phyloP scores from a whole-genome alignment of 208 protist species.

The Leishmania aethiopica region DNA sequence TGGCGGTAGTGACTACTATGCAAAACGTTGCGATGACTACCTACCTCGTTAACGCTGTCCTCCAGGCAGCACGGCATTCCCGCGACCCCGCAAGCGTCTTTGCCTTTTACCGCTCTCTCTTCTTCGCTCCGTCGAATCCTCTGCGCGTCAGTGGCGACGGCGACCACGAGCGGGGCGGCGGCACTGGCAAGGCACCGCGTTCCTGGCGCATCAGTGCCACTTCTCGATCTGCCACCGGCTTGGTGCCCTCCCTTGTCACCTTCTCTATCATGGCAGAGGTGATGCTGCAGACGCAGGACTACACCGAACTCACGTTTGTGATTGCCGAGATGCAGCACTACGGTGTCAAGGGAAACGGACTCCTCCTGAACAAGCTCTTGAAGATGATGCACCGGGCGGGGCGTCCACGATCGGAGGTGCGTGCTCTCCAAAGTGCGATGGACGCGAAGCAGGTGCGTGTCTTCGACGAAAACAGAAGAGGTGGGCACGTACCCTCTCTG shows the following conservation, averaged over 20 bases:
- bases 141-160: constrained; percentile 8
- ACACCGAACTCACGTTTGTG: constrained; percentile 58
- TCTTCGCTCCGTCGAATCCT: constrained; percentile 23
- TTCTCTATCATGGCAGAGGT: constrained; percentile 75
- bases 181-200: not conserved
- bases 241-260: constrained; percentile 50
- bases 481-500: not conserved
- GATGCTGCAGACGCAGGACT: constrained; percentile 32
- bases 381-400: constrained; percentile 13
- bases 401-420: not conserved
- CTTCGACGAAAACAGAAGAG: constrained; percentile 25
- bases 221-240: constrained; percentile 1
- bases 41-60: constrained; percentile 69
- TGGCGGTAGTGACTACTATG: constrained; percentile 64
- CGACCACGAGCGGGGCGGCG: not conserved
- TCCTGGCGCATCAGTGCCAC: not conserved
- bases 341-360: constrained; percentile 47
- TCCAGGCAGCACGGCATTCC: constrained; percentile 64
- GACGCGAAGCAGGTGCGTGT: constrained; percentile 32
- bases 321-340: constrained; percentile 66
- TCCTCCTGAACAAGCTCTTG: constrained; percentile 68
- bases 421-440: constrained; percentile 23
- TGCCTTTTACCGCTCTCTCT: constrained; percentile 59
- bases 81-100: constrained; percentile 69
- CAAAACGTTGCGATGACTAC: constrained; percentile 57